Conservation (phyloP, 225 moss, liverwort and hornwort genomes). For the Sphagnum contortum region DNA sequence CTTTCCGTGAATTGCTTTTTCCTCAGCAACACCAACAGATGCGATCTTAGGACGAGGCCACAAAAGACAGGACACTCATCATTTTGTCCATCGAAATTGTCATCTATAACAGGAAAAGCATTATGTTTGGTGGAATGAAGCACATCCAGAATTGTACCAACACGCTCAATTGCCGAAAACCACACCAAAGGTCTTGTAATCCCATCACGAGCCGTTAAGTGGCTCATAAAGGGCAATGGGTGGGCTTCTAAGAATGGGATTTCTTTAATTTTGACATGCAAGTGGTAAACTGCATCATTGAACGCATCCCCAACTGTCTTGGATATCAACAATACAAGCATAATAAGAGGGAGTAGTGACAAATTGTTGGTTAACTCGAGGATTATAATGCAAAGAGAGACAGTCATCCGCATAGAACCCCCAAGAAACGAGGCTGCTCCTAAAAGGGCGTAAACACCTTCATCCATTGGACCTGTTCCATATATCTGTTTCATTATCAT, state of each 20-base stretch:
- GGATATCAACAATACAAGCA: slow-evolving; percentile 40
- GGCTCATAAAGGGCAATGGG: slow-evolving; percentile 48
- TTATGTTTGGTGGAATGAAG: slow-evolving; percentile 29
- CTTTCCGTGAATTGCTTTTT: slow-evolving; percentile 16
- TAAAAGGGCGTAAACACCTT: slow-evolving; percentile 41
- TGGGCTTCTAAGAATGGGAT: slow-evolving; percentile 36
- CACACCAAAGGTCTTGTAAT: slow-evolving; percentile 12
- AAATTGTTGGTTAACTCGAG: slow-evolving; percentile 49
- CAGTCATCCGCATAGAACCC: slow-evolving; percentile 58
- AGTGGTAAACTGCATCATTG: slow-evolving; percentile 41
- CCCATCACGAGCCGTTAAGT: slow-evolving; percentile 36
- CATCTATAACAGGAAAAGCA: slow-evolving; percentile 38
- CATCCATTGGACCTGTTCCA: slow-evolving; percentile 17
- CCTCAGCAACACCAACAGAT: slow-evolving; percentile 34
- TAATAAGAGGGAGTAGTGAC: slow-evolving; percentile 40
- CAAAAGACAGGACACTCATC: slow-evolving; percentile 5
- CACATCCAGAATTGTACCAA: slow-evolving; percentile 16
- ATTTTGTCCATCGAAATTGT: background rate
- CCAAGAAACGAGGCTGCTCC: slow-evolving; percentile 48
- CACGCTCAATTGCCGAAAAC: slow-evolving; percentile 20
- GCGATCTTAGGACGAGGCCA: slow-evolving; percentile 34
- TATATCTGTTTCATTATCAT: slow-evolving; percentile 15
- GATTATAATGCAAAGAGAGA: slow-evolving; percentile 38
- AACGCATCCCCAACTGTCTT: slow-evolving; percentile 47
- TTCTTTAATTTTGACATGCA: slow-evolving; percentile 36